A percentile compares a stretch with the other conserved stretches of the same genome.
phyloP scores from a whole-genome alignment of 345 rosid species.

The Boechera retrofracta region DNA sequence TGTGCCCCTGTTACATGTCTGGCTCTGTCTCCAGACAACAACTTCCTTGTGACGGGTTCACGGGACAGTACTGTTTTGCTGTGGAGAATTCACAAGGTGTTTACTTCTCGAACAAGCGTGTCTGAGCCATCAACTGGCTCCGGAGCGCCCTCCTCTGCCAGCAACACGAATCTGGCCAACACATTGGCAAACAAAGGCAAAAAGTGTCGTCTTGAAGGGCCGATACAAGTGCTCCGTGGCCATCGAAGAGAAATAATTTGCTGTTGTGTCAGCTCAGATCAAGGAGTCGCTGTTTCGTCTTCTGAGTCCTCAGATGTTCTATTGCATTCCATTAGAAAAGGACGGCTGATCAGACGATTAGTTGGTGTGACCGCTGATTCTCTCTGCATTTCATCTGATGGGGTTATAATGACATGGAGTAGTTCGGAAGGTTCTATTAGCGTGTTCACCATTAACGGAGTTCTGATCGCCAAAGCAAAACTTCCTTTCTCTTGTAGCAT shows the following conservation, averaged over 20 bases:
- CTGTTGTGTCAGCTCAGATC: conserved; percentile 89
- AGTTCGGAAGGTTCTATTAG: conserved; percentile 59
- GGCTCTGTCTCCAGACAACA: conserved; percentile 86
- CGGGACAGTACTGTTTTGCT: conserved; percentile 80
- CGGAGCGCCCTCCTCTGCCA: conserved; percentile 52
- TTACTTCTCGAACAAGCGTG: conserved; percentile 57
- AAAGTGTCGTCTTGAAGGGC: conserved; percentile 81
- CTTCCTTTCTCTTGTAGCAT: conserved; percentile 68
- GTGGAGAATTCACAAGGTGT: conserved; percentile 83
- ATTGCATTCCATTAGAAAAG: conserved; percentile 85
- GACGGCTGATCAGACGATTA: conserved; percentile 83
- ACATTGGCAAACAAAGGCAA: conserved; percentile 65
- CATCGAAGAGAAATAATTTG: conserved; percentile 71
- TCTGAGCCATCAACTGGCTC: conserved; percentile 60
- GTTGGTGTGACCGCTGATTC: conserved; percentile 78
- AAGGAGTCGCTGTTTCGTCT: conserved; percentile 82
- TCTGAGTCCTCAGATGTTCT: conserved; percentile 75
- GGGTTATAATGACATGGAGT: conserved; percentile 85
- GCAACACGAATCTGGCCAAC: conserved; percentile 53
- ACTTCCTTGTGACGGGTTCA: conserved; percentile 90
- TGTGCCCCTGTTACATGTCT: conserved; percentile 98
- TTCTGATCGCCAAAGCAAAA: conserved; percentile 62
- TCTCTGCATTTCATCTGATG: conserved; percentile 82
- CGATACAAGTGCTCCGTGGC: conserved; percentile 91
- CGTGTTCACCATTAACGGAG: conserved; percentile 80